Evolutionary conservation across 2,329 filamentous ascomycete genomes (phyloP), one percentile per base, ranked within the genome.

Genomic region (Fusarium sp.): DNA sequence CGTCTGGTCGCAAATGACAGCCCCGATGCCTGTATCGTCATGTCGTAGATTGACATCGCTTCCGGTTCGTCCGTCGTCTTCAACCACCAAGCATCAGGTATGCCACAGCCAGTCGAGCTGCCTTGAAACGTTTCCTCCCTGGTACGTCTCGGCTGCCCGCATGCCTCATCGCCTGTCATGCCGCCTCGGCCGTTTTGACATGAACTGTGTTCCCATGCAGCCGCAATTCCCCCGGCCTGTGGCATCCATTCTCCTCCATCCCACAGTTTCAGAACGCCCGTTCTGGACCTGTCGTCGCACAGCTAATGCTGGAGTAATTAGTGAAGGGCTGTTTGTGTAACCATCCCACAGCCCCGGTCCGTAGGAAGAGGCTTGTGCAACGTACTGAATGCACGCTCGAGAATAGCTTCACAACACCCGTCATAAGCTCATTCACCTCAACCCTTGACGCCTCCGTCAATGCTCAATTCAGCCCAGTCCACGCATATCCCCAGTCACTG

Each of bases 161-260:
- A 73, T 75, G 60, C 65, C 61, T 76, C 63, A 70, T 68, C 67
- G 38, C 58, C 68, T 72, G 66, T 60, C 74, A 72, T 66, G 63
- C 50, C 61, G 38, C 54, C 57, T 66, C 65, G 63, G 66, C 36
- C 73, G 60, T 77, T 70, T 68, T 67, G 63, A 70, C 75, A 70
- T 74, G 68, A 77, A 68, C 64, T 74, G 68, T 73, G 68, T 66
- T 60, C 63, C 71, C 52, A 67, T 45, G 65, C 67, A 68, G 42
- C 45, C 57, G 65, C 68, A 66, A 70, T 60, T 69, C 67, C 64
- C 69, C 71, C 64, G 47, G 52, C 40, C 63, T 71, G 59, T 77
- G 63, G 16, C 57, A 71, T 70, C 42, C 57, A 10, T 35, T 54
- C 47, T 52, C 50, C 14, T 61, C 38, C 29, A 63, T 50, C 64